A percentile compares a stretch with the other conserved stretches of the same genome.
Evolutionary conservation across 2,329 filamentous ascomycete genomes (phyloP).

Genomic region (Apiospora saccharicola): DNA sequence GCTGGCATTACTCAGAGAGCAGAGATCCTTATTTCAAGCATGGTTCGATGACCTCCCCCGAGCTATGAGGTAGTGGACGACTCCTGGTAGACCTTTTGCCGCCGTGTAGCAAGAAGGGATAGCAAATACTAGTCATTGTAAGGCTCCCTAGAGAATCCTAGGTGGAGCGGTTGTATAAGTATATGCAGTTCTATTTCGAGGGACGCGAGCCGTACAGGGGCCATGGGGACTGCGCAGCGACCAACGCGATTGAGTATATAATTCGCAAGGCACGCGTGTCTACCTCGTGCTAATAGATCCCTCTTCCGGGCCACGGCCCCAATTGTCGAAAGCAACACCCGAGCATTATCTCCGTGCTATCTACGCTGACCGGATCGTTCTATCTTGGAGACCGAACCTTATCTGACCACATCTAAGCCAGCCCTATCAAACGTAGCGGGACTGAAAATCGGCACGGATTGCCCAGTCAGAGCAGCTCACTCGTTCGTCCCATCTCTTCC

Average conservation of each 20-base stretch:
- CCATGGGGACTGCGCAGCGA: too few species aligned
- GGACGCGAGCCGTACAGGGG: too few species aligned
- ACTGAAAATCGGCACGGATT: background rate
- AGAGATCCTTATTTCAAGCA: too few species aligned
- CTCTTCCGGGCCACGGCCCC: background rate
- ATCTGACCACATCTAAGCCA: background rate
- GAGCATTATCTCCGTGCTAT: background rate
- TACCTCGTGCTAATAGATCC: background rate
- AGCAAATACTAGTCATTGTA: too few species aligned
- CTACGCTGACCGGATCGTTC: background rate
- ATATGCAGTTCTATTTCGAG: too few species aligned
- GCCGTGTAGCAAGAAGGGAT: too few species aligned
- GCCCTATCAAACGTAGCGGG: background rate
- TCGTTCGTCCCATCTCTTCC: background rate
- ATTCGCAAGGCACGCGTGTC: background rate
- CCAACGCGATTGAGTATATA: too few species aligned
- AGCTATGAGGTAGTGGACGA: too few species aligned
- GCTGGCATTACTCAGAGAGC: background rate
- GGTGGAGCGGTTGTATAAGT: too few species aligned
- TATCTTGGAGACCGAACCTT: slow-evolving; percentile 3
- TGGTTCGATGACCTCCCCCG: too few species aligned
- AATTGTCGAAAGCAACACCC: background rate
- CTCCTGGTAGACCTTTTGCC: too few species aligned
- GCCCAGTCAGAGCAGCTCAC: background rate
- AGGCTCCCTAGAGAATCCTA: too few species aligned